Evolutionary conservation across 2,329 filamentous ascomycete species (phyloP).

Genomic region (Lachnum nothofagi): DNA sequence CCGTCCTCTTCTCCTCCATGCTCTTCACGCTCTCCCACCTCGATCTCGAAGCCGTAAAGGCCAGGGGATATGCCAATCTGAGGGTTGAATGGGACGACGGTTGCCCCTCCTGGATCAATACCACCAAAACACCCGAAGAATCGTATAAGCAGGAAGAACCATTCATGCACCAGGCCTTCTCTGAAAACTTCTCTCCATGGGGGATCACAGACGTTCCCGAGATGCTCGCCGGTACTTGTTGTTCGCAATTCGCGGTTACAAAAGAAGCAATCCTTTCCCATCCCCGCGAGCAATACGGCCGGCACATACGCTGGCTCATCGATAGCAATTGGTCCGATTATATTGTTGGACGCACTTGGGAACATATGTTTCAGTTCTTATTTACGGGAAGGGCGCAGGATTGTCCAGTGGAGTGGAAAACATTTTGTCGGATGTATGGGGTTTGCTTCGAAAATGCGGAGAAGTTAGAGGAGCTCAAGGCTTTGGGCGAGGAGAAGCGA

Average conservation of each 20-base stretch:
- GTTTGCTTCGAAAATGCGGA: conserved; percentile 13
- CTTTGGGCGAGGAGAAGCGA: neutral
- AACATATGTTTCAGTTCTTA: conserved; percentile 55
- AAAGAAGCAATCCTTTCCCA: conserved; percentile 45
- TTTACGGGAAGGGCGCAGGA: conserved; percentile 12
- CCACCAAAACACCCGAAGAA: conserved; percentile 28
- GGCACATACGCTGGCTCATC: conserved; percentile 53
- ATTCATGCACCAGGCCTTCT: conserved; percentile 9
- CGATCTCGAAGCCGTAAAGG: conserved; percentile 36
- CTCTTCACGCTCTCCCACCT: conserved; percentile 33
- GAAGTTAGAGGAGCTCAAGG: conserved; percentile 1
- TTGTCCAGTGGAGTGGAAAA: conserved; percentile 15
- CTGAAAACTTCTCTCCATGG: conserved; percentile 6
- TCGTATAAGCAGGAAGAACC: conserved; percentile 30
- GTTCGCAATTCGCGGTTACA: conserved; percentile 59
- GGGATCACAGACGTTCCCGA: conserved; percentile 35
- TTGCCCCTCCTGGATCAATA: conserved; percentile 50
- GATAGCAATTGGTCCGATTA: conserved; percentile 47
- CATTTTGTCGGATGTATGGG: conserved; percentile 12
- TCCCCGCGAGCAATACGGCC: conserved; percentile 47
- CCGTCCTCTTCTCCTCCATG: conserved; percentile 32
- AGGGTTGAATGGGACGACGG: conserved; percentile 50
- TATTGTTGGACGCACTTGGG: conserved; percentile 53
- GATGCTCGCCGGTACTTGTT: conserved; percentile 51
- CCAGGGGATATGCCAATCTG: conserved; percentile 51